Base-by-base conservation (phyloP, 1,139 yeast genomes). In the Pichia sp. region DNA sequence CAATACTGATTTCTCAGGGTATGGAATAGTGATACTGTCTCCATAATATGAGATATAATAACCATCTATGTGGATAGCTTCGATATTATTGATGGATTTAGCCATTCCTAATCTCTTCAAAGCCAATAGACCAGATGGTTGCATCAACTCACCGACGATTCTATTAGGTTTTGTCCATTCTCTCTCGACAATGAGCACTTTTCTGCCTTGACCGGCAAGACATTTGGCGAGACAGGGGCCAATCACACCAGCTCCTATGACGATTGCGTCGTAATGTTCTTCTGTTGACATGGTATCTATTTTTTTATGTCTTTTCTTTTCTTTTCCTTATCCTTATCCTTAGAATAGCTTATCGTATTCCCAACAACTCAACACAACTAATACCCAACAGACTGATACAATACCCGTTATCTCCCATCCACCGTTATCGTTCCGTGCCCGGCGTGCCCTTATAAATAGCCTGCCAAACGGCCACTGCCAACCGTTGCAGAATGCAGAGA, bases 131-230 rank as follows among this genome's bases (percentile, higher is more conserved):
- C 98, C 98, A 21, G 87, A 91, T 5, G 99, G 99, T 59, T 91
- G 99, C 70, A 91, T 70, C 52, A 91, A 69, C 59, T 91, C 99
- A 29, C 99, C 99, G 27, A 91, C 98, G 41, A 91, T 91, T 49
- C 98, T 72, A 59, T 91, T 96, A 1, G 98, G 98, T 57, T 77
- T 83, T 19, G 74, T 60, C 83, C 96, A 82, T 56, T 86, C 96
- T 47, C 97, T 72, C 59, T 91, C 99, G 21, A 80, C 64, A 27
- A 82, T 74, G 38, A 82, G 58, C 15, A 82, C 91, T 35, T 70
- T 68, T 50, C 95, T 69, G 27, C 97, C 97, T 53, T 85, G 94
- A 50, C 93, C 72, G 2, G 96, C 97, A 41, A 91, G 63, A 4
- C 86, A 87, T 1, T 88, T 82, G 32, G 97, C 97, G 20, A 91